Evolutionary conservation across 2,329 filamentous ascomycete genomes (phyloP), one percentile per base, ranked within the genome.

Genomic region (Epichloe hybrida): DNA sequence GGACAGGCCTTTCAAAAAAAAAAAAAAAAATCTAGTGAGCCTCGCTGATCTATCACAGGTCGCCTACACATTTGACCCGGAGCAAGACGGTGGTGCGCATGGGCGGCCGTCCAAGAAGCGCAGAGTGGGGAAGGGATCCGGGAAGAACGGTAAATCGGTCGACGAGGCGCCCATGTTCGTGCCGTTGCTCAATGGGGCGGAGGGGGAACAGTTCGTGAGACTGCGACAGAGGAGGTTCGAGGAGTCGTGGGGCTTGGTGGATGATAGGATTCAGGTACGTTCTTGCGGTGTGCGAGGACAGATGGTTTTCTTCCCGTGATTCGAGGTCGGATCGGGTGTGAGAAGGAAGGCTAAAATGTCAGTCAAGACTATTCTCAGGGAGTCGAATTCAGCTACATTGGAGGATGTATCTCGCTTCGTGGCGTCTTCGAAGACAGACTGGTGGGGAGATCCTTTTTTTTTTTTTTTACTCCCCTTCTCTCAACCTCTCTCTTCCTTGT

Each of bases 241-340:
- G 48, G 66, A 73, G 49, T 70, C 79, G 47, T 93, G 88, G 88
- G 66, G 69, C 2, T 67, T 72, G 39, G 77, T 87, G 57, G 77
- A 88, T 54, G 63, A 67, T 44, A 75, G 78, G 27, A 83, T 90
- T 48, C 75, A 83, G 62, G 67, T 68, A 52, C 23, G 51, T 21
- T 7, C 20, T 45, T 36, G 9, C 3, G n/a, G 11, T 35, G 12
- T 43, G 5, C 12, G 36, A n/a, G 12, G 12, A n/a, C 13, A 38
- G 6, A 13, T n/a, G 36, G 1, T 5, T 38, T 13, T 5, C 15
- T 38, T 38, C 4, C 36, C 15, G 36, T 21, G 17, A 3, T 40
- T 37, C 20, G 38, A 21, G 6, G 3, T 38, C 6, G 36, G 36
- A 13, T 11, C 6, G 3, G 36, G 36, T 5, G 12, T 38, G 36